Base-by-base conservation (phyloP, 106 monocot species). In the Alisma plantagoaquatica region DNA sequence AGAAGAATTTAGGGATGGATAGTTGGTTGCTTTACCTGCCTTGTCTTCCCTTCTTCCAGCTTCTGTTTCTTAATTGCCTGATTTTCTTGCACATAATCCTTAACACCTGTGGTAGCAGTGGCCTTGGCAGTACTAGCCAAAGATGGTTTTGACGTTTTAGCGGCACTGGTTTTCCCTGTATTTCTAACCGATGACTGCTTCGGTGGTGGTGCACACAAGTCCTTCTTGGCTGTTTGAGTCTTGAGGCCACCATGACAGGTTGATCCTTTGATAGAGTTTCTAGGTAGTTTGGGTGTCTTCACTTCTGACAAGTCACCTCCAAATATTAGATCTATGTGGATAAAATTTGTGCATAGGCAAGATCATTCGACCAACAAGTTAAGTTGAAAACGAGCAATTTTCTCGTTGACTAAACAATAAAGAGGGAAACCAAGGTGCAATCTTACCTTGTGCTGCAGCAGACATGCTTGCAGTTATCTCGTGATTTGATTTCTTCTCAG, bases 31-130 rank as follows among this genome's bases (percentile, higher is more conserved):
- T 11, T n/a, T 70, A 83, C 94, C 80, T 78, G 74, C 56, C 77
- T 71, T 7, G 60, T 51, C 38, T 51, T 64, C 51, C 84, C 94
- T 10, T 31, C 67, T 41, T 88, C 88, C 43, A 94, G 58, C 50
- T 84, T 94, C 54, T 94, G 94, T 54, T 70, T 83, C 56, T 94
- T 94, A 25, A 88, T 57, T 3, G 88, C 83, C 57, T 88, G 87
- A 49, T 94, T 84, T 48, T 88, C 83, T 43, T 78, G 83, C 54
- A 75, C 66, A 65, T 81, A 70, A n/a, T 94, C 75, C 35, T 38
- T 38, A 6, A 14, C 35, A 38, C n/a, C n/a, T n/a, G n/a, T n/a
- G n/a, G n/a, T n/a, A n/a, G n/a, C n/a, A n/a, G n/a, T n/a, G n/a
- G n/a, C n/a, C n/a, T n/a, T n/a, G n/a, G n/a, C n/a, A n/a, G n/a